Percentiles rank a stretch among this genome's conserved stretches.
These are phyloP conservation scores for Fomitopsis pinicola DNA, from an alignment of 1,284 basidiomycete genomes.

Conservation along the genomic window DNA sequence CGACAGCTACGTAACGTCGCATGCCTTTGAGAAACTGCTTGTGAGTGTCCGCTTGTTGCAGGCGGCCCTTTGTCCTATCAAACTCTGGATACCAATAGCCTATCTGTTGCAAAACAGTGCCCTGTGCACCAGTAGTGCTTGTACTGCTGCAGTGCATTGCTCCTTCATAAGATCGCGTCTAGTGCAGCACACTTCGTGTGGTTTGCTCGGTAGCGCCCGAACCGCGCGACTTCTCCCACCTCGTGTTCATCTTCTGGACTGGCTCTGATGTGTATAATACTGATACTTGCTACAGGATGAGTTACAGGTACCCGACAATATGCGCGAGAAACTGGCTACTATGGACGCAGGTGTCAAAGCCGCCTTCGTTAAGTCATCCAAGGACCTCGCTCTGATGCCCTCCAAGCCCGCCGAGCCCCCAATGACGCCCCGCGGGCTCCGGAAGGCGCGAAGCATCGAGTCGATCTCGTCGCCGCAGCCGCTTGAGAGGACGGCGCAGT, in stretches of 20 bases:
- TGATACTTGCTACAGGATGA: conserved; percentile 53
- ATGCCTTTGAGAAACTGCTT: conserved; percentile 71
- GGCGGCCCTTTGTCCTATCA: not conserved
- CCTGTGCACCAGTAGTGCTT: too few species aligned
- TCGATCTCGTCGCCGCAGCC: conserved; percentile 49
- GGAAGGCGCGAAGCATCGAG: conserved; percentile 68
- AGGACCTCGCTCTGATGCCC: conserved; percentile 50
- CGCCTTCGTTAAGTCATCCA: conserved; percentile 86
- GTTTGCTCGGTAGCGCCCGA: not conserved
- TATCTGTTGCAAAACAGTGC: too few species aligned
- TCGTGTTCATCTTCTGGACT: not conserved
- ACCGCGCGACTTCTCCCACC: not conserved
- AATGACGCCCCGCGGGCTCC: conserved; percentile 33
- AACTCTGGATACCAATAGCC: not conserved
- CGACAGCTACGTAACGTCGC: conserved; percentile 43
- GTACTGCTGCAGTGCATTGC: too few species aligned
- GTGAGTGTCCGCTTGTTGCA: conserved; percentile 34
- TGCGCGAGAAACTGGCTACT: conserved; percentile 71
- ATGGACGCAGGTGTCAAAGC: conserved; percentile 84
- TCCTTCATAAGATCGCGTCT: too few species aligned
- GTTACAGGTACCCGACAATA: conserved; percentile 74
- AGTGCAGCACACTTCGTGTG: too few species aligned
- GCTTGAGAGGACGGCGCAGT: conserved; percentile 19
- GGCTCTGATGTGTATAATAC: not conserved
- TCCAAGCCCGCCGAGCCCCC: conserved; percentile 29